These are phyloP conservation scores for Hypsizygus marmoreus DNA, from an alignment of 768 basidiomycete species.

Conservation along the genomic window DNA sequence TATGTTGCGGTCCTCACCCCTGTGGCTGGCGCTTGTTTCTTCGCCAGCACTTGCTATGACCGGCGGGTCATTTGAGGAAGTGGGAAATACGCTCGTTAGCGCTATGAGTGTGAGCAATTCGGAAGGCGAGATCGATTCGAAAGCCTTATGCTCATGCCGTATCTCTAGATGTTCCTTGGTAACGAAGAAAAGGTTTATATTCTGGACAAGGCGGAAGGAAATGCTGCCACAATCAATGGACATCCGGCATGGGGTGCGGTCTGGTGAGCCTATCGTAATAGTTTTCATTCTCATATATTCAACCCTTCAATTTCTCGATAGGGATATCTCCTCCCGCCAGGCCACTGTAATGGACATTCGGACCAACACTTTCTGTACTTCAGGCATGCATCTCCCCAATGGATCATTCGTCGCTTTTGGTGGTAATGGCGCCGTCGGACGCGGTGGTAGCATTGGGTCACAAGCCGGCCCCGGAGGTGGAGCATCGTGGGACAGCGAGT, in stretches of 20 bases:
- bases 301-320: constrained; percentile 18
- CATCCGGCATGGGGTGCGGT: constrained; percentile 78
- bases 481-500: constrained; percentile 63
- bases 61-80: constrained; percentile 48
- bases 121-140: background rate
- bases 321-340: constrained; percentile 64
- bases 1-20: too few species aligned
- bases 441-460: constrained; percentile 60
- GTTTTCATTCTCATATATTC: background rate
- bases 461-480: constrained; percentile 45
- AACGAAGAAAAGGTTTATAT: constrained; percentile 83
- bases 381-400: constrained; percentile 81
- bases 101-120: constrained; percentile 49
- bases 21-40: constrained; percentile 43
- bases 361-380: constrained; percentile 82
- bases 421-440: constrained; percentile 75
- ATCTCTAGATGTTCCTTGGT: constrained; percentile 73
- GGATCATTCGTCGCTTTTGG: constrained; percentile 76
- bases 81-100: constrained; percentile 46
- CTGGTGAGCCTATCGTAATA: constrained; percentile 42
- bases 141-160: background rate
- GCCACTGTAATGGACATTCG: constrained; percentile 69
- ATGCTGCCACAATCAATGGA: constrained; percentile 61
- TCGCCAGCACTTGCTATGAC: constrained; percentile 34
- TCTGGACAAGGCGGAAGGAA: constrained; percentile 88